phyloP scores from a whole-genome alignment of 495 filamentous ascomycete species.

The Neurospora africana region DNA sequence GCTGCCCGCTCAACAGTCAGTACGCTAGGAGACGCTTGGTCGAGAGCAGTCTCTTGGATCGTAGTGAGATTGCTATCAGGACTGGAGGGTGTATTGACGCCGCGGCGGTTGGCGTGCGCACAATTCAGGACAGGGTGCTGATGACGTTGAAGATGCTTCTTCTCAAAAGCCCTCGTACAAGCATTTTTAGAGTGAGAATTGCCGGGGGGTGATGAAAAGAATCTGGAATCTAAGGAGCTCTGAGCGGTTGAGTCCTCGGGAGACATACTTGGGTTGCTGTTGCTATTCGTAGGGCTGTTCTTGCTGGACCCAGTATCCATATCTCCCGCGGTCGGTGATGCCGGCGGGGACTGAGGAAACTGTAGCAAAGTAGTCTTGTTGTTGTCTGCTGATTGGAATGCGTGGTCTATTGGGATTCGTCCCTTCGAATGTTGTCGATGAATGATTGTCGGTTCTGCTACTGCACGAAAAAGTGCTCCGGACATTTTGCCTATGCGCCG shows the following conservation, averaged over 20 bases:
- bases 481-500: constrained; percentile 29
- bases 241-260: constrained; percentile 24
- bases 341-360: not conserved
- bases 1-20: constrained; percentile 66
- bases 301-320: constrained; percentile 11
- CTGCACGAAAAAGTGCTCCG: constrained; percentile 28
- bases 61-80: constrained; percentile 27
- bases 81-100: constrained; percentile 12
- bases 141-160: constrained; percentile 9
- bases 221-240: constrained; percentile 35
- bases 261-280: constrained; percentile 3
- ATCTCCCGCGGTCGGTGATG: not conserved
- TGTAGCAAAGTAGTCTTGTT: not conserved
- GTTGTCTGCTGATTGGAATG: constrained; percentile 7
- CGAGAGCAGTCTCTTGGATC: constrained; percentile 30
- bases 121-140: not conserved
- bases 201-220: not conserved
- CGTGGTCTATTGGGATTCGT: constrained; percentile 18
- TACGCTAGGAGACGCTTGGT: constrained; percentile 47
- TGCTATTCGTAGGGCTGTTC: constrained; percentile 3
- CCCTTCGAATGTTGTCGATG: constrained; percentile 30
- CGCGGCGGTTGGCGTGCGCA: constrained; percentile 12
- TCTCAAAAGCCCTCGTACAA: constrained; percentile 5
- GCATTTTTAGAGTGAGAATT: constrained; percentile 3
- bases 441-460: constrained; percentile 36